phyloP scores from a whole-genome alignment of 2,329 filamentous ascomycete species.

The Xenosphaeropsis pyriputrescens region DNA sequence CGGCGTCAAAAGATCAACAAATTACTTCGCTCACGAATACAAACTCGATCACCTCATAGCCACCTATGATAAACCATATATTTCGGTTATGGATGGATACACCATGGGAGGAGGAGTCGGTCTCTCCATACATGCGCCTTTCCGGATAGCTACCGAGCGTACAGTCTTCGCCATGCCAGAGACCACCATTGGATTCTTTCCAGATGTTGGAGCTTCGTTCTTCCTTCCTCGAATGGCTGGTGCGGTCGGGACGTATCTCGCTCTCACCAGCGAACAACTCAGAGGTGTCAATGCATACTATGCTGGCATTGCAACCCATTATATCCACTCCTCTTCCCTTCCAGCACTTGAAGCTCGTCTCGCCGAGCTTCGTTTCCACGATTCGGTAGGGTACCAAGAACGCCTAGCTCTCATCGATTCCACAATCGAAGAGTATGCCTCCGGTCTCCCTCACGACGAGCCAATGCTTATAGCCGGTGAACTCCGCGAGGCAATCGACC shows the following conservation, averaged over 20 bases:
- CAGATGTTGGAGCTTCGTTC: slow-evolving; percentile 92
- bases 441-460: slow-evolving; percentile 66
- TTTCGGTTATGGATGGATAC: slow-evolving; percentile 93
- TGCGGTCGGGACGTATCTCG: slow-evolving; percentile 78
- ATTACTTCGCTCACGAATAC: slow-evolving; percentile 94
- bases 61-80: slow-evolving; percentile 83
- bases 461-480: slow-evolving; percentile 52
- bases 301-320: slow-evolving; percentile 87
- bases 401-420: slow-evolving; percentile 63
- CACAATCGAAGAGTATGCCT: slow-evolving; percentile 85
- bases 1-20: slow-evolving; percentile 59
- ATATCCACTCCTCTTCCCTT: slow-evolving; percentile 80
- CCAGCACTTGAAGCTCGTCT: slow-evolving; percentile 71
- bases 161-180: slow-evolving; percentile 98
- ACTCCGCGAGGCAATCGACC: slow-evolving; percentile 70
- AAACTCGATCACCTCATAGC: slow-evolving; percentile 90
- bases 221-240: slow-evolving; percentile 88
- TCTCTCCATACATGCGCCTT: slow-evolving; percentile 84
- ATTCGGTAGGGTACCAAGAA: slow-evolving; percentile 47
- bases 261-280: slow-evolving; percentile 74
- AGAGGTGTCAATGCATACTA: slow-evolving; percentile 79
- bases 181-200: slow-evolving; percentile 97
- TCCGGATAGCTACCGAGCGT: slow-evolving; percentile 90
- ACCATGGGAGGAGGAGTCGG: slow-evolving; percentile 98
- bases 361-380: slow-evolving; percentile 77